Evolutionary conservation across 1,139 yeast species (phyloP), one percentile per base, ranked within the genome.

Genomic region (Meyerozyma elateridarum): DNA sequence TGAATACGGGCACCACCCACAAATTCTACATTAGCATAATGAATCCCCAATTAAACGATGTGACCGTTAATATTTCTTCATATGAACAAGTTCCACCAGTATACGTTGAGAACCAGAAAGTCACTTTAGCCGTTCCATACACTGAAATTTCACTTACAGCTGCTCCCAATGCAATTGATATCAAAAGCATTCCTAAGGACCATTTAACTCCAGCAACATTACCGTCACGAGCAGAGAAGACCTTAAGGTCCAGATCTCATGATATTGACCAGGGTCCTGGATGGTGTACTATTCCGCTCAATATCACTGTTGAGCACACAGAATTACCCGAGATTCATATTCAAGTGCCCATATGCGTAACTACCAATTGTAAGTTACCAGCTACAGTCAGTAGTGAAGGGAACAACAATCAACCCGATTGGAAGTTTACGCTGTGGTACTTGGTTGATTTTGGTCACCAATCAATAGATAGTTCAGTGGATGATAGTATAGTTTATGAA

Each of bases 201-300:
- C 36, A 24, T 15, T 28, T 42, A 22, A 39, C 39, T 2, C 33
- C 34, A 13, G 11, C 30, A 15, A 42, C 46, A 6, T 29, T 30
- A 5, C 34, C 32, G 9, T 33, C 41, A 8, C 38, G 45, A 2
- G 45, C 38, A 3, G 44, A 39, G 28, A 25, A 28, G 20, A 19
- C 7, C 7, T 8, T 8, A 19, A 19, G 20, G 20, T 19, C 27
- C 27, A 3, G 12, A 14, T 12, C 16, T 5, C 18, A 5, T 31
- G 36, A 13, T 33, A 36, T 7, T 22, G 36, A 7, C 39, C 35
- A 13, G 28, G 36, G 9, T 20, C 18, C 12, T 22, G 32, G 41
- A 28, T 43, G 46, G 46, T 38, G 29, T 15, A 25, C 39, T 8
- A 25, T 43, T 15, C 45, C 46, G 8, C 33, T 43, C 20, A 17